Evolutionary conservation across 495 filamentous ascomycete genomes (phyloP).

Genomic region (Aspergillus kassunensis): DNA sequence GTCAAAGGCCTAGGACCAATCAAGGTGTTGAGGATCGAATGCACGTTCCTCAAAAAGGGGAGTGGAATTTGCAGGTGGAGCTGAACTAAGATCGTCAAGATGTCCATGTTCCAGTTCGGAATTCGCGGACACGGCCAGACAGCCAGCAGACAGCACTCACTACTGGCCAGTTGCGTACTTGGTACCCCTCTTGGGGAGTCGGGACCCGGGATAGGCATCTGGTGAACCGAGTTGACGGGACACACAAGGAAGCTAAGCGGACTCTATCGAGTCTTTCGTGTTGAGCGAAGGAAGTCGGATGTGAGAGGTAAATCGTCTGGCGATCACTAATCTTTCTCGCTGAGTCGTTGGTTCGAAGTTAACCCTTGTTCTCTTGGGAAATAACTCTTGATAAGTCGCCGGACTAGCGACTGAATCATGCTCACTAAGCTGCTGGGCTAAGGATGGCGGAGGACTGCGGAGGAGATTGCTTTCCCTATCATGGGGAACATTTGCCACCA

Average conservation of each 20-base stretch:
- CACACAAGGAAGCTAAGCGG: slow-evolving; percentile 9
- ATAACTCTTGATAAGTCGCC: too few relatives aligned
- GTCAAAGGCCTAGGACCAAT: slow-evolving; percentile 16
- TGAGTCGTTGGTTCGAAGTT: too few relatives aligned
- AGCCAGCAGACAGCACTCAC: slow-evolving; percentile 6
- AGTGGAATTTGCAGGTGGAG: slow-evolving; percentile 11
- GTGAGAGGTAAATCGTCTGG: slow-evolving; percentile 3
- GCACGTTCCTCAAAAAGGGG: slow-evolving; percentile 19
- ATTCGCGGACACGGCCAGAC: slow-evolving; percentile 9
- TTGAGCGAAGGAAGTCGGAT: not conserved
- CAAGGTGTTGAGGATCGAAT: slow-evolving; percentile 1
- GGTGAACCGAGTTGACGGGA: slow-evolving; percentile 22
- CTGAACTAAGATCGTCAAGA: slow-evolving; percentile 23
- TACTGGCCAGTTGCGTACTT: not conserved
- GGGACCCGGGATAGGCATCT: slow-evolving; percentile 13
- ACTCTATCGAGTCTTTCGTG: not conserved
- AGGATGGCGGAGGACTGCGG: not conserved
- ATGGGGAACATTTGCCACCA: slow-evolving; percentile 18
- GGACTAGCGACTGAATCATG: not conserved
- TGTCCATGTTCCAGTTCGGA: slow-evolving; percentile 17
- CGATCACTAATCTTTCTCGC: slow-evolving; percentile 1
- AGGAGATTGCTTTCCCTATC: not conserved
- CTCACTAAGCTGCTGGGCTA: not conserved
- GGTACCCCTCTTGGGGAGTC: not conserved
- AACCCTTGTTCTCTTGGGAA: too few relatives aligned